phyloP scores from a whole-genome alignment of 306 rosid genomes.

The Corylus heterophylla region DNA sequence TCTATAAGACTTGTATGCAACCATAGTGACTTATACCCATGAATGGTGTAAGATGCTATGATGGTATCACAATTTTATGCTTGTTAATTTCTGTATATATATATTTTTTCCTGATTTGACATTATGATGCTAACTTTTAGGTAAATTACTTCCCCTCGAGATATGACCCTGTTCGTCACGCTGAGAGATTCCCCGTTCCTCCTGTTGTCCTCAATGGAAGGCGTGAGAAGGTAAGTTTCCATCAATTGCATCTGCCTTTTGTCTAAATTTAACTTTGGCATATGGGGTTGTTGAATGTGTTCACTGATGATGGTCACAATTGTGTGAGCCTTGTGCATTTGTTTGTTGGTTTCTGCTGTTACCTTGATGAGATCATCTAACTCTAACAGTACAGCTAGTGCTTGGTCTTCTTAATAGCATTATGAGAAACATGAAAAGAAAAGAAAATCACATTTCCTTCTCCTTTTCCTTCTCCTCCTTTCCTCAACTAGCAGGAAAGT shows the following conservation, averaged over 20 bases:
- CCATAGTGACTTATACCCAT: not conserved
- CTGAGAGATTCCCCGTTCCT: constrained; percentile 74
- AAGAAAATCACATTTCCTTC: not conserved
- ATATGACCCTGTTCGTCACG: constrained; percentile 76
- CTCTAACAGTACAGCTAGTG: not conserved
- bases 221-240: constrained; percentile 75
- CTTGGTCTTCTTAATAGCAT: not conserved
- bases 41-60: not conserved
- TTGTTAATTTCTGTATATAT: not conserved
- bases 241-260: not conserved
- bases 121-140: constrained; percentile 39
- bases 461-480: not conserved
- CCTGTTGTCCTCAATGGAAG: constrained; percentile 43
- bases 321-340: not conserved
- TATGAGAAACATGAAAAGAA: constrained; percentile 4
- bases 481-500: not conserved
- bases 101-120: constrained; percentile 4
- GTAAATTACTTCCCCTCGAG: constrained; percentile 94
- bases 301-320: constrained; percentile 5
- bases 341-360: not conserved
- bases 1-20: not conserved
- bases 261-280: constrained; percentile 4
- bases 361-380: not conserved
- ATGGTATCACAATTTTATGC: not conserved
- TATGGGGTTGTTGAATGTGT: constrained; percentile 11